Conservation (phyloP, 345 rosid genomes). For the Brassica juncea region DNA sequence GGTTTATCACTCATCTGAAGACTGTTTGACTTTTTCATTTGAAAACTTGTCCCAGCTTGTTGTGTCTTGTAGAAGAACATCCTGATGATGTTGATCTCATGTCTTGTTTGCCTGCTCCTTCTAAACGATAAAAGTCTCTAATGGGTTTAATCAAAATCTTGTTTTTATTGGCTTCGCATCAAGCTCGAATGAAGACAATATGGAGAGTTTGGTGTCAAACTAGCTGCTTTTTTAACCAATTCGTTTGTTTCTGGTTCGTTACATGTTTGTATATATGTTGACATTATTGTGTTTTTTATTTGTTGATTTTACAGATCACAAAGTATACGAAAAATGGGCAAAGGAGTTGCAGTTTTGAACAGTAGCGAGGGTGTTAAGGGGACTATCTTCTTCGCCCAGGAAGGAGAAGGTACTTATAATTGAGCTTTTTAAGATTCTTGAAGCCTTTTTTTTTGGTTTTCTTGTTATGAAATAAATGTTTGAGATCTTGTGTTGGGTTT, state of each 20-base stretch:
- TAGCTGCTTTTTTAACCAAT: background rate
- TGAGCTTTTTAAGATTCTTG: background rate
- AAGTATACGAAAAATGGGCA: conserved; percentile 56
- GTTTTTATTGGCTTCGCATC: background rate
- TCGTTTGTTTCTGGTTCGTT: background rate
- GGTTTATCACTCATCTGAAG: conserved; percentile 13
- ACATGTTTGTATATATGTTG: conserved; percentile 11
- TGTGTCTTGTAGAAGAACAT: background rate
- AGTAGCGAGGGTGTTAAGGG: conserved; percentile 80
- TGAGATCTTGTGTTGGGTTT: conserved; percentile 1
- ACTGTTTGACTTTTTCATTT: background rate
- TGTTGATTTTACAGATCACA: conserved; percentile 65
- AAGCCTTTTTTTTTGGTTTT: background rate
- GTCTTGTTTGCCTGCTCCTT: background rate
- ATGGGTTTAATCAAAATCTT: conserved; percentile 1
- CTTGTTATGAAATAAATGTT: background rate
- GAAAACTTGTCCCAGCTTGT: background rate
- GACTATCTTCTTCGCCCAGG: conserved; percentile 73
- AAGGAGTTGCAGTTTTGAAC: conserved; percentile 77
- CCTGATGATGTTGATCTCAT: background rate
- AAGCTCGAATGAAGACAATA: background rate
- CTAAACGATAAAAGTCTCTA: background rate
- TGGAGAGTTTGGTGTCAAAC: background rate
- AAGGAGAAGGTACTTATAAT: conserved; percentile 63
- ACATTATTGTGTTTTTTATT: background rate